These are phyloP conservation scores for Diaporthe ilicicola DNA, from an alignment of 2,329 filamentous ascomycete genomes.

Conservation along the genomic window DNA sequence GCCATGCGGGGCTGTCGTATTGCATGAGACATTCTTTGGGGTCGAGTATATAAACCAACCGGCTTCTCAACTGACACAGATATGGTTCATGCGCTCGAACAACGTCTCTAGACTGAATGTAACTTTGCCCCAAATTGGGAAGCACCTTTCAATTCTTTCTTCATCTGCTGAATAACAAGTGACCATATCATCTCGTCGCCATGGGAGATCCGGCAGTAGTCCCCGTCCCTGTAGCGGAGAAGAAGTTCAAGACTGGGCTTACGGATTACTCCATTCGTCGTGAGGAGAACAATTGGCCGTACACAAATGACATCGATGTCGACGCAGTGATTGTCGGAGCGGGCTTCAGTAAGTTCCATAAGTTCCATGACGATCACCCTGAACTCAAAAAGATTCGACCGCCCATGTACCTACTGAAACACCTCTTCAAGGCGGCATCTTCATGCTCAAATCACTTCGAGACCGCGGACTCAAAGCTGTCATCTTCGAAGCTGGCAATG, in stretches of 20 bases:
- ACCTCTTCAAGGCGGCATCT: slow-evolving; percentile 50
- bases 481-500: slow-evolving; percentile 61
- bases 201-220: slow-evolving; percentile 35
- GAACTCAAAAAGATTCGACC: background rate
- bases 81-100: background rate
- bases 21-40: background rate
- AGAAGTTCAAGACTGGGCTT: slow-evolving; percentile 52
- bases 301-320: slow-evolving; percentile 53
- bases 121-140: background rate
- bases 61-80: background rate
- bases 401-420: background rate
- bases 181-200: background rate
- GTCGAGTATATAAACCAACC: slow-evolving; percentile 1
- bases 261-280: slow-evolving; percentile 47
- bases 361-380: background rate
- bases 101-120: background rate
- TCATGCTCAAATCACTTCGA: slow-evolving; percentile 60
- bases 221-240: slow-evolving; percentile 32
- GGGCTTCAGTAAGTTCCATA: slow-evolving; percentile 48
- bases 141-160: background rate
- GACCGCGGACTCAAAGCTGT: slow-evolving; percentile 56
- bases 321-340: slow-evolving; percentile 55
- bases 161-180: background rate
- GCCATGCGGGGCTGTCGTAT: background rate
- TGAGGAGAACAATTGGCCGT: slow-evolving; percentile 46